Conservation (phyloP, 179 eudicot genomes). For the Beta corolliflora region DNA sequence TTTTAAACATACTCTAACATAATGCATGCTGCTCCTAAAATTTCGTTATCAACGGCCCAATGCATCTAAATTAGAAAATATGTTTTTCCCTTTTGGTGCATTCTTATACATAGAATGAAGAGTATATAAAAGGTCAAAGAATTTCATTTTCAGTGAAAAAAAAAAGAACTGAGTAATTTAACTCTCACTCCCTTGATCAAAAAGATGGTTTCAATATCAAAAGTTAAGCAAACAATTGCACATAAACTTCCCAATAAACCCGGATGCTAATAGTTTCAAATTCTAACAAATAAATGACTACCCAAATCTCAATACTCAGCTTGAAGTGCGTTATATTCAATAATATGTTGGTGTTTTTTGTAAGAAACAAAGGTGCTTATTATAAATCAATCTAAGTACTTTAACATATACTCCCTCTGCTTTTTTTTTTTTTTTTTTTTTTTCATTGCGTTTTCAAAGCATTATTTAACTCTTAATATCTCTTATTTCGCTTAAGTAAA, state of each 20-base stretch:
- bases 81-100: background rate
- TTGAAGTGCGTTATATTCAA: background rate
- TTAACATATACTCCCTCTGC: too few species aligned
- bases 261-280: background rate
- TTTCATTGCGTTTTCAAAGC: too few species aligned
- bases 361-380: background rate
- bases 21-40: background rate
- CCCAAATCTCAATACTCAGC: background rate
- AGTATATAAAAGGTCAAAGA: too few species aligned
- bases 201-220: background rate
- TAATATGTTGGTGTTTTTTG: background rate
- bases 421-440: too few species aligned
- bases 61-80: background rate
- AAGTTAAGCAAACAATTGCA: background rate
- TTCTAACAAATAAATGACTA: too few species aligned
- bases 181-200: too few species aligned
- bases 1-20: background rate
- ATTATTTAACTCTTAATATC: too few species aligned
- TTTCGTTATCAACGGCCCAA: background rate
- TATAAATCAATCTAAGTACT: too few species aligned
- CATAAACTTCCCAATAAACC: background rate
- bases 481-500: too few species aligned
- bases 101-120: background rate
- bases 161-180: too few species aligned
- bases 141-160: too few species aligned